Evolutionary conservation across 805 yeast genomes (phyloP), one percentile per base, ranked within the genome.

Genomic region (Cyberlindnera maritima): DNA sequence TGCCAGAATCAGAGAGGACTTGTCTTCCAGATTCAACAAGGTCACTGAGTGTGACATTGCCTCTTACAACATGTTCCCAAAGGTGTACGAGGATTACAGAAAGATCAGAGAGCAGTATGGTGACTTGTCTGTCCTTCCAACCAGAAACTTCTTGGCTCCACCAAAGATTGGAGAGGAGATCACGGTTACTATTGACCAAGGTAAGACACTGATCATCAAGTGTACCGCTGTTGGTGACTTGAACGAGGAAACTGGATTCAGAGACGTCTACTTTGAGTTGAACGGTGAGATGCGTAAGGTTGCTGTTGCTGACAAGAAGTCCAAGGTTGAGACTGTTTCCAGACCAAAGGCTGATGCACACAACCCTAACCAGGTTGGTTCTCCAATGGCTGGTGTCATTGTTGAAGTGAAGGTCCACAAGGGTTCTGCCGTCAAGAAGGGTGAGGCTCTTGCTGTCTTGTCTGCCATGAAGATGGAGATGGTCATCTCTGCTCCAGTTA

Each of bases 391-490:
- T 36, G 99, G 99, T 74, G 97, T 91, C 55, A 88, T 92, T 52
- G 88, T 92, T 55, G 99, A 94, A 71, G 87, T 91, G 45, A 88
- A 96, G 64, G 89, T 90, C 54, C 88, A 89, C 74, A 80, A 81
- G 57, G 96, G 95, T 51, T 77, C 83, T 44, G 85, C 85, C 55
- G 96, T 94, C 56, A 89, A 88, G 80, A 92, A 92, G 80, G 99
- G 99, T 56, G 96, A 92, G 65, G 91, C 97, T 29, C 68, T 92
- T 55, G 95, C 96, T 52, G 96, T 92, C 21, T 77, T 92, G 65
- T 82, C 92, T 65, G 99, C 99, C 54, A 92, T 92, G 99, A 92
- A 92, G 81, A 92, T 92, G 99, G 99, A 94, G 75, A 94, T 94
- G 97, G 96, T 94, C 43, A 91, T 92, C 60, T 80, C 89, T 66